Conservation (phyloP, 441 rosid genomes). For the Erodium trifolium region DNA sequence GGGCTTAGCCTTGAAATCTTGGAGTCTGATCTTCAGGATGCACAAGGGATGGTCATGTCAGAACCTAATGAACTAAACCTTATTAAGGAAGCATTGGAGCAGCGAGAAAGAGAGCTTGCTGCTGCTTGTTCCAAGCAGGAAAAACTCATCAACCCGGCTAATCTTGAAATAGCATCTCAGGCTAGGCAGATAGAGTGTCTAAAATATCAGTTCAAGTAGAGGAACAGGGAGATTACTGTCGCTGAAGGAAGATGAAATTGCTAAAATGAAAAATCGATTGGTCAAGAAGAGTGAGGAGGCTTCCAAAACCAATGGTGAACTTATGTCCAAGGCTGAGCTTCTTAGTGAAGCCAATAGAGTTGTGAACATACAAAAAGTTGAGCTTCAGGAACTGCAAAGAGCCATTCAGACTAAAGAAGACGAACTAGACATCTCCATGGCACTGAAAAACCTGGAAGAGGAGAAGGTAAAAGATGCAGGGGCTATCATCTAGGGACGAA, state of each 20-base stretch:
- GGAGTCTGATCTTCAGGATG: slow-evolving; percentile 62
- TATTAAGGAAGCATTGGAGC: slow-evolving; percentile 46
- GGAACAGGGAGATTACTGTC: slow-evolving; percentile 40
- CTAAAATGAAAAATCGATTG: slow-evolving; percentile 40
- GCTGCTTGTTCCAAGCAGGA: slow-evolving; percentile 48
- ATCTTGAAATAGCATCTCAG: slow-evolving; percentile 52
- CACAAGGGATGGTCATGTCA: slow-evolving; percentile 41
- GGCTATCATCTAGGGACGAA: slow-evolving; percentile 60
- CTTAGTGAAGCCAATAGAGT: slow-evolving; percentile 52
- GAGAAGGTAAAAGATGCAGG: slow-evolving; percentile 52
- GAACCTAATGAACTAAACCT: slow-evolving; percentile 43
- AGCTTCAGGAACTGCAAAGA: slow-evolving; percentile 43
- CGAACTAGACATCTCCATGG: slow-evolving; percentile 39
- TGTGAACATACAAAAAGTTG: slow-evolving; percentile 51
- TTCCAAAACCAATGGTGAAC: slow-evolving; percentile 33
- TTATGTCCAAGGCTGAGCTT: slow-evolving; percentile 42
- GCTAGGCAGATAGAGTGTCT: slow-evolving; percentile 59
- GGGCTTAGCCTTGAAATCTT: slow-evolving; percentile 36
- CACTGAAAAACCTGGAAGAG: slow-evolving; percentile 40
- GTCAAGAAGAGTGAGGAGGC: slow-evolving; percentile 40
- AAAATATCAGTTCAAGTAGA: slow-evolving; percentile 42
- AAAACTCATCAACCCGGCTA: slow-evolving; percentile 40
- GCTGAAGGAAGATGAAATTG: slow-evolving; percentile 49
- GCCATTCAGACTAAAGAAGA: slow-evolving; percentile 49
- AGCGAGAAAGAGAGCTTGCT: slow-evolving; percentile 38